These are phyloP conservation scores for Aspergillus asperescens DNA, from an alignment of 495 filamentous ascomycete species.

Conservation along the genomic window DNA sequence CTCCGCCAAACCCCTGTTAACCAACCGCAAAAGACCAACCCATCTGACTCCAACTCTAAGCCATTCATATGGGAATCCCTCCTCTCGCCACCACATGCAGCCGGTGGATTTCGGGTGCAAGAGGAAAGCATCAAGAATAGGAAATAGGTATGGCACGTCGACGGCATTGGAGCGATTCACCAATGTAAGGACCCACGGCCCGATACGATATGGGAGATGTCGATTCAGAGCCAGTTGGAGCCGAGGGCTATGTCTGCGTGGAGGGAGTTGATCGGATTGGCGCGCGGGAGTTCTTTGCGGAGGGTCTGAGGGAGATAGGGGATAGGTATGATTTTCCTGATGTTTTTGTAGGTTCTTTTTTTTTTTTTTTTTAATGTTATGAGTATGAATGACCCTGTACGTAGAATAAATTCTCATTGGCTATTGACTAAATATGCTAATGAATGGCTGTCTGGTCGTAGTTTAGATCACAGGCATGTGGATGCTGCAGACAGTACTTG, in stretches of 20 bases:
- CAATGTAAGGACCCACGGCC: conserved; percentile 17
- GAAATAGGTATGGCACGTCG: conserved; percentile 4
- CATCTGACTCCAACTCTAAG: neutral
- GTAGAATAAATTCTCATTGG: no score
- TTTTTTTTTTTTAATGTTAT: no score
- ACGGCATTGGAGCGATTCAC: conserved; percentile 16
- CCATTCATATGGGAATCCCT: conserved; percentile 4
- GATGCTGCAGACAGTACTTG: conserved; percentile 53
- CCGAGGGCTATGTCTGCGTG: conserved; percentile 9
- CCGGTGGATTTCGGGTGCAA: neutral
- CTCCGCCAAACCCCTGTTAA: neutral
- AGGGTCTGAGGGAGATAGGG: neutral
- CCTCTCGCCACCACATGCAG: neutral
- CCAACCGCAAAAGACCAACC: no score
- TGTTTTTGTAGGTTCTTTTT: no score
- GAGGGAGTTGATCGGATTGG: conserved; percentile 4
- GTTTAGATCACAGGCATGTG: conserved; percentile 51
- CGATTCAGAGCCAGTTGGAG: neutral
- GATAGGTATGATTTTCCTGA: conserved; percentile 7
- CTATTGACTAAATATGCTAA: conserved; percentile 5
- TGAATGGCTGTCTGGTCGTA: conserved; percentile 43
- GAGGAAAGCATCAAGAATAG: neutral
- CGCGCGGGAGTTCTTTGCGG: conserved; percentile 9
- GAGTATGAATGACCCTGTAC: no score
- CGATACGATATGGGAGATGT: conserved; percentile 17